Conservation (phyloP, 2,329 filamentous ascomycete genomes). For the Aureobasidium leucospermi region DNA sequence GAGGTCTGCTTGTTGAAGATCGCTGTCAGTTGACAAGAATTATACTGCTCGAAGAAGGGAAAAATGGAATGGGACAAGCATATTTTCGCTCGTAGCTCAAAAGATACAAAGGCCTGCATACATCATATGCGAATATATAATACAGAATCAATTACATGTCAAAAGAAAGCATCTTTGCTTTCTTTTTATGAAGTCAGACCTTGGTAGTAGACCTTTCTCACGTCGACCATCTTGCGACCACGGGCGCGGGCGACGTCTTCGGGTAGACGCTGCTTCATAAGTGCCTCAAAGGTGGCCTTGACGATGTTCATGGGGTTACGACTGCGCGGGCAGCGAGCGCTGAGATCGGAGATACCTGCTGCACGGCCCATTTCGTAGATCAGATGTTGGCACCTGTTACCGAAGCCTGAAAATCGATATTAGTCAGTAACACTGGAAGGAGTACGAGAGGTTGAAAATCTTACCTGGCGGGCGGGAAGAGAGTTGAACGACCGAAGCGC, state of each 20-base stretch:
- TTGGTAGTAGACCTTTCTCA: constrained; percentile 94
- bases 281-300: constrained; percentile 79
- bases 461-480: constrained; percentile 80
- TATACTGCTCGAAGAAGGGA: background rate
- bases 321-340: constrained; percentile 73
- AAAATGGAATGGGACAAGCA: background rate
- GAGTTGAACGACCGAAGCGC: constrained; percentile 77
- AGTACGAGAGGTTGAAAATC: background rate
- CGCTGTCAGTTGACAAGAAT: background rate
- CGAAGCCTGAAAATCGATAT: constrained; percentile 60
- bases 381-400: constrained; percentile 80
- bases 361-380: constrained; percentile 93
- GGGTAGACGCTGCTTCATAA: constrained; percentile 76
- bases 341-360: constrained; percentile 78
- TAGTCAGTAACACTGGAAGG: background rate
- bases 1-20: background rate
- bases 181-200: constrained; percentile 53
- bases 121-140: background rate
- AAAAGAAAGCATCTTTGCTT: background rate
- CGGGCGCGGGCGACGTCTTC: constrained; percentile 83
- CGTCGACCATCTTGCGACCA: constrained; percentile 93
- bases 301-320: constrained; percentile 97
- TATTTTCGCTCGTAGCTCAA: background rate
- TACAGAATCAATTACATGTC: constrained; percentile 5
- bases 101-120: background rate